These are phyloP conservation scores for Clathrospora elynae DNA, from an alignment of 2,329 filamentous ascomycete species.

Conservation along the genomic window DNA sequence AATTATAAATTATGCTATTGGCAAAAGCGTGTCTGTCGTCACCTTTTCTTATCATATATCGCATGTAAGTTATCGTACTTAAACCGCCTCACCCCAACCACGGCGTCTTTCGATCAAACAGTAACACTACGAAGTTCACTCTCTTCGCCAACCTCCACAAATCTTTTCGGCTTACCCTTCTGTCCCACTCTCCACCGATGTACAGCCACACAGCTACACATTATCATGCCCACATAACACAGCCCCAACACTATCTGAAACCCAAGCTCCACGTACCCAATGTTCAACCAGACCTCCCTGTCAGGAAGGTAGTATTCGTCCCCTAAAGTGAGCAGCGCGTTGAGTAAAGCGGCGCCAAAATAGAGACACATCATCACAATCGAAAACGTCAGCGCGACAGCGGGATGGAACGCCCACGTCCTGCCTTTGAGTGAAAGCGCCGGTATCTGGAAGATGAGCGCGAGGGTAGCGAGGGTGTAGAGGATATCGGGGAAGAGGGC, in stretches of 20 bases:
- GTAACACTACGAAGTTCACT: background rate
- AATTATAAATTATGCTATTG: too few species aligned
- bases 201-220: slow-evolving; percentile 3
- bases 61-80: too few species aligned
- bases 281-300: slow-evolving; percentile 1
- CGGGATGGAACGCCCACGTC: slow-evolving; percentile 11
- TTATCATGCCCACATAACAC: slow-evolving; percentile 7
- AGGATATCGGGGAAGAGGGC: slow-evolving; percentile 11
- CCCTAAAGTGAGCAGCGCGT: background rate
- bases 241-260: slow-evolving; percentile 5
- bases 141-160: background rate
- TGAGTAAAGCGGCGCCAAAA: slow-evolving; percentile 2
- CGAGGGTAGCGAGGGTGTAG: slow-evolving; percentile 1
- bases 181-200: slow-evolving; percentile 10
- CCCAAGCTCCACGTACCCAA: slow-evolving; percentile 7
- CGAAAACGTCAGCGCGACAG: slow-evolving; percentile 9
- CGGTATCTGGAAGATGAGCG: slow-evolving; percentile 4
- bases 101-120: too few species aligned
- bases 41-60: too few species aligned
- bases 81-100: too few species aligned
- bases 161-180: background rate
- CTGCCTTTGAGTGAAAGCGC: background rate
- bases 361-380: slow-evolving; percentile 8
- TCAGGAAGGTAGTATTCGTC: slow-evolving; percentile 8
- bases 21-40: too few species aligned